Evolutionary conservation across 163 green algal species (phyloP).

Genomic region (Picocystis sp.): DNA sequence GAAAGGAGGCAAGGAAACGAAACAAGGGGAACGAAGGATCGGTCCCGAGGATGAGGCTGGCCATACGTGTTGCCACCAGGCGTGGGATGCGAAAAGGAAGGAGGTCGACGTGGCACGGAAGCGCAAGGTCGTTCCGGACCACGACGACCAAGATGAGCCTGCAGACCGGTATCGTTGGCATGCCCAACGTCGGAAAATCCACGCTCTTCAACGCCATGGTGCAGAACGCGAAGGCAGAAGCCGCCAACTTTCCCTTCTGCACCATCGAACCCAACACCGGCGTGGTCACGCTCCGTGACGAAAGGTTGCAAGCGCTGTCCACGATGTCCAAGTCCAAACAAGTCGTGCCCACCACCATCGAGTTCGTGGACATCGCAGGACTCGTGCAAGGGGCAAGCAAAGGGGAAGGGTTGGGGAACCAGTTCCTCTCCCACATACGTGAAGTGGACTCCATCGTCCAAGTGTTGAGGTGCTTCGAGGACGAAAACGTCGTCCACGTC

Average conservation of each 20-base stretch:
- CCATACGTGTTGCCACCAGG: too few relatives aligned
- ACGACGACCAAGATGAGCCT: too few relatives aligned
- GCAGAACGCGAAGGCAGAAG: constrained; percentile 59
- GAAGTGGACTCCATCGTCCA: constrained; percentile 68
- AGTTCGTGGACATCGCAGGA: constrained; percentile 89
- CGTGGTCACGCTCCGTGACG: constrained; percentile 41
- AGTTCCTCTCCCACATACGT: constrained; percentile 78
- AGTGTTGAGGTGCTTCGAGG: constrained; percentile 92
- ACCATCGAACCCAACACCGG: constrained; percentile 92
- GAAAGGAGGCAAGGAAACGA: too few relatives aligned
- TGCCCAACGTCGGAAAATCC: constrained; percentile 82
- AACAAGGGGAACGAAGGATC: too few relatives aligned
- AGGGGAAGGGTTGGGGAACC: constrained; percentile 77
- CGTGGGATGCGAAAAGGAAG: too few relatives aligned
- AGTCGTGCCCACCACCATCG: constrained; percentile 50
- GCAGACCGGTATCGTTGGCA: constrained; percentile 73
- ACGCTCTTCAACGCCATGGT: constrained; percentile 85
- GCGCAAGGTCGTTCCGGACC: too few relatives aligned
- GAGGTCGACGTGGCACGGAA: too few relatives aligned
- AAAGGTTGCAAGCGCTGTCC: constrained; percentile 29
- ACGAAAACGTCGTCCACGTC: constrained; percentile 88
- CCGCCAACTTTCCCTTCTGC: constrained; percentile 92
- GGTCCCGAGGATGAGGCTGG: too few relatives aligned
- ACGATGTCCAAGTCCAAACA: constrained; percentile 43
- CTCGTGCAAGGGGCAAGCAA: constrained; percentile 66